phyloP scores from a whole-genome alignment of 2,329 filamentous ascomycete species.

The Cytospora schulzeri region DNA sequence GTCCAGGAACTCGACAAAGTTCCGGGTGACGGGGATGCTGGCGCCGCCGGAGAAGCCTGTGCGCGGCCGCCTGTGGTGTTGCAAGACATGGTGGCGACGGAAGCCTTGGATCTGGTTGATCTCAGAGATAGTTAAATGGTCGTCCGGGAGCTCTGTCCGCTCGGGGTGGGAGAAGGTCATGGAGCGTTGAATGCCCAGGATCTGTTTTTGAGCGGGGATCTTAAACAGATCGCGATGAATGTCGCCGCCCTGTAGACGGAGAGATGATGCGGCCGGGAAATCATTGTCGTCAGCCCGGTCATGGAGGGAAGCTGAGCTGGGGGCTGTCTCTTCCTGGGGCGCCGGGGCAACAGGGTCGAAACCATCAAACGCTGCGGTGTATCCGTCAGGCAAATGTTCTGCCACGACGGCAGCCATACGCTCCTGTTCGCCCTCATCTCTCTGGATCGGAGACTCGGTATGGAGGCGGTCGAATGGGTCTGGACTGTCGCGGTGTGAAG shows the following conservation, averaged over 20 bases:
- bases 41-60: conserved; percentile 30
- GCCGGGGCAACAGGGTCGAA: conserved; percentile 3
- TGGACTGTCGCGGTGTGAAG: conserved; percentile 19
- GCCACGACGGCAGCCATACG: conserved; percentile 33
- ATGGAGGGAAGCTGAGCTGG: background rate
- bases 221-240: conserved; percentile 79
- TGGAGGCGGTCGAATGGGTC: conserved; percentile 26
- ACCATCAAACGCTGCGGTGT: conserved; percentile 37
- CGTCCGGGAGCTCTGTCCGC: conserved; percentile 21
- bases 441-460: conserved; percentile 14
- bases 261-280: conserved; percentile 59
- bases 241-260: conserved; percentile 74
- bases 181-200: conserved; percentile 38
- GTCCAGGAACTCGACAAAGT: conserved; percentile 75
- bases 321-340: background rate
- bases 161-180: conserved; percentile 29
- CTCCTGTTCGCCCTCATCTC: conserved; percentile 25
- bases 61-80: conserved; percentile 35
- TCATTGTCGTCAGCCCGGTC: conserved; percentile 11
- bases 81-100: conserved; percentile 49
- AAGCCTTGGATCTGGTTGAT: conserved; percentile 52
- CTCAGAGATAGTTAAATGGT: conserved; percentile 34
- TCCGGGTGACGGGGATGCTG: conserved; percentile 58
- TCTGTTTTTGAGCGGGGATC: conserved; percentile 55
- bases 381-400: conserved; percentile 39